phyloP scores from a whole-genome alignment of 2,329 filamentous ascomycete genomes.

The Pseudogymnoascus sp. region DNA sequence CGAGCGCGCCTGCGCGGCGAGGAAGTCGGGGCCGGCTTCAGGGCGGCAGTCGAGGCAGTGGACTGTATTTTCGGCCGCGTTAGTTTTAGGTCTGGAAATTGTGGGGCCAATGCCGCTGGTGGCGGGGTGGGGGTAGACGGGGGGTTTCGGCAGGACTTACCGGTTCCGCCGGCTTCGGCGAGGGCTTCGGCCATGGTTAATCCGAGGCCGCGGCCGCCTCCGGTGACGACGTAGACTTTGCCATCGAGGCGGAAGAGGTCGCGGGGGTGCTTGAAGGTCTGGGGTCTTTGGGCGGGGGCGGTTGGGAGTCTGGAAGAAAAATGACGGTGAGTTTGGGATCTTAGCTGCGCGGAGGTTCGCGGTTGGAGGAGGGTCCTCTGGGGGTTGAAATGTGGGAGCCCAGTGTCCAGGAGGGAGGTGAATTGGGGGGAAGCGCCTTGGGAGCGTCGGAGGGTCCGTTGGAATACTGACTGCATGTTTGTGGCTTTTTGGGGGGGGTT shows the following conservation, averaged over 20 bases:
- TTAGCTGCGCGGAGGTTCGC: background rate
- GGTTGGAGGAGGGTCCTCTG: background rate
- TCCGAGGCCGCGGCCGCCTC: constrained; percentile 80
- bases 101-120: background rate
- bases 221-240: constrained; percentile 77
- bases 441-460: background rate
- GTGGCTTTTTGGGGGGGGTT: background rate
- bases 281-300: background rate
- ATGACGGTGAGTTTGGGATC: background rate
- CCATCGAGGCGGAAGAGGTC: constrained; percentile 80
- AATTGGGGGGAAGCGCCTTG: background rate
- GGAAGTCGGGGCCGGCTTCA: background rate
- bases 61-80: constrained; percentile 15
- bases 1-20: constrained; percentile 74
- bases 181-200: constrained; percentile 90
- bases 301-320: background rate
- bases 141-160: constrained; percentile 87
- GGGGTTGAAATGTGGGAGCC: background rate
- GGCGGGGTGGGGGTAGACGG: constrained; percentile 16
- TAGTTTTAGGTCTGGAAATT: background rate
- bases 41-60: background rate
- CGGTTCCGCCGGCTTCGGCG: constrained; percentile 69
- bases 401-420: background rate
- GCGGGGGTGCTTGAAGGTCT: constrained; percentile 68
- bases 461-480: constrained; percentile 2